phyloP scores from a whole-genome alignment of 768 basidiomycete species.

The Basidioascus undulatus region DNA sequence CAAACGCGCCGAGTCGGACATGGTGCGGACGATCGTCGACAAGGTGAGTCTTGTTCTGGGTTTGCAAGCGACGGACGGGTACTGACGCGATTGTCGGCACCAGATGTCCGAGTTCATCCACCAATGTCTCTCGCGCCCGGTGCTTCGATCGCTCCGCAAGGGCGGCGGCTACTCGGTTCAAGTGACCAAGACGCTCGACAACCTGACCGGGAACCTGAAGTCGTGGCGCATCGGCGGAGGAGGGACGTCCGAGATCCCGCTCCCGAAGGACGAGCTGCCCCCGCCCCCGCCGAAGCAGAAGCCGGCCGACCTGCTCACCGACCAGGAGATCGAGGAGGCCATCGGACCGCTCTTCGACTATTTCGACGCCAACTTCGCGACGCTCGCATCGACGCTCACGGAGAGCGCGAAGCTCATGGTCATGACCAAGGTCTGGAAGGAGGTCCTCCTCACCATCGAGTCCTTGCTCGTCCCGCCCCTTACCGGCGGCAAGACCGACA shows the following conservation, averaged over 20 bases:
- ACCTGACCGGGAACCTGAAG: constrained; percentile 39
- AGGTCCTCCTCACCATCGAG: constrained; percentile 65
- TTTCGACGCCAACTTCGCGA: constrained; percentile 77
- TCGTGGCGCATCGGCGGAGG: constrained; percentile 15
- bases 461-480: constrained; percentile 73
- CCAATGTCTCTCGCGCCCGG: constrained; percentile 50
- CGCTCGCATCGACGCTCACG: constrained; percentile 66
- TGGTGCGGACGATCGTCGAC: constrained; percentile 89
- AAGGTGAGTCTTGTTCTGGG: constrained; percentile 39
- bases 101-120: constrained; percentile 88
- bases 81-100: too few species aligned
- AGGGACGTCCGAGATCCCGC: constrained; percentile 44
- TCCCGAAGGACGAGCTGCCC: constrained; percentile 49
- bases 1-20: constrained; percentile 80
- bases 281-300: constrained; percentile 34
- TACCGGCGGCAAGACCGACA: constrained; percentile 57
- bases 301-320: constrained; percentile 33
- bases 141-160: constrained; percentile 59
- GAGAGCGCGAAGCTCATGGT: constrained; percentile 68
- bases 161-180: constrained; percentile 15
- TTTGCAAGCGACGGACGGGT: too few species aligned
- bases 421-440: constrained; percentile 88
- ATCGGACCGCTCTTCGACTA: constrained; percentile 85
- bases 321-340: constrained; percentile 81
- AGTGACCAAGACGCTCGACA: constrained; percentile 45